Conservation (phyloP, 257 asterid genomes). For the Solanum appendiculatum region DNA sequence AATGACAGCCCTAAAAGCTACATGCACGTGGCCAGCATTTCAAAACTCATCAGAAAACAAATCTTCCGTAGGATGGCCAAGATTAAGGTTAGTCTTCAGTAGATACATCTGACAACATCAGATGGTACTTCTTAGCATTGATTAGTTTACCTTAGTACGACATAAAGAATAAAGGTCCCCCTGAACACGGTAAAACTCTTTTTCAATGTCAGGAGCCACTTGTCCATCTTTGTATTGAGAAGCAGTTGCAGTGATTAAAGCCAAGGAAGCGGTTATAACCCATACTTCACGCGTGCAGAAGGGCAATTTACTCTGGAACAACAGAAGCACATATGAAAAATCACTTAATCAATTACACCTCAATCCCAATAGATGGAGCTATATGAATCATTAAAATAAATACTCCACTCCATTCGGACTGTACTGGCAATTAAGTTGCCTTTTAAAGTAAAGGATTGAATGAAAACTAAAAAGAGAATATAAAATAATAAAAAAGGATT, state of each 20-base stretch:
- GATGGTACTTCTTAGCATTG: not conserved
- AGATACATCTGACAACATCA: not conserved
- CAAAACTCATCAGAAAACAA: not conserved
- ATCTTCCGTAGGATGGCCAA: not conserved
- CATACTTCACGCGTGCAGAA: slow-evolving; percentile 98
- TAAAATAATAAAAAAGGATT: not conserved
- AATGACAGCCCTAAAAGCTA: slow-evolving; percentile 8
- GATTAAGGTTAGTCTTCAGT: not conserved
- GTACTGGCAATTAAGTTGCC: not conserved
- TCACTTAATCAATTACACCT: not conserved
- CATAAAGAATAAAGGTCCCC: slow-evolving; percentile 88
- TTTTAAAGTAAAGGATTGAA: not conserved
- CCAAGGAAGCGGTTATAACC: slow-evolving; percentile 91
- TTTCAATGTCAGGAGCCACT: slow-evolving; percentile 71
- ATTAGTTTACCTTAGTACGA: slow-evolving; percentile 72
- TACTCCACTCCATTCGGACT: not conserved
- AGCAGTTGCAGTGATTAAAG: slow-evolving; percentile 62
- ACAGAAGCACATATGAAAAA: not conserved
- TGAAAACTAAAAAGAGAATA: slow-evolving; percentile 12
- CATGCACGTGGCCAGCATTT: not conserved
- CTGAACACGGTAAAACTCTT: slow-evolving; percentile 83
- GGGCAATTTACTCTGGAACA: slow-evolving; percentile 63
- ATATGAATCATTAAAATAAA: not conserved
- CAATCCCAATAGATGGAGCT: not conserved
- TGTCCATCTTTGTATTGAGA: slow-evolving; percentile 64